phyloP scores from a whole-genome alignment of 1,284 basidiomycete genomes.

The Moesziomyces globuligerus region DNA sequence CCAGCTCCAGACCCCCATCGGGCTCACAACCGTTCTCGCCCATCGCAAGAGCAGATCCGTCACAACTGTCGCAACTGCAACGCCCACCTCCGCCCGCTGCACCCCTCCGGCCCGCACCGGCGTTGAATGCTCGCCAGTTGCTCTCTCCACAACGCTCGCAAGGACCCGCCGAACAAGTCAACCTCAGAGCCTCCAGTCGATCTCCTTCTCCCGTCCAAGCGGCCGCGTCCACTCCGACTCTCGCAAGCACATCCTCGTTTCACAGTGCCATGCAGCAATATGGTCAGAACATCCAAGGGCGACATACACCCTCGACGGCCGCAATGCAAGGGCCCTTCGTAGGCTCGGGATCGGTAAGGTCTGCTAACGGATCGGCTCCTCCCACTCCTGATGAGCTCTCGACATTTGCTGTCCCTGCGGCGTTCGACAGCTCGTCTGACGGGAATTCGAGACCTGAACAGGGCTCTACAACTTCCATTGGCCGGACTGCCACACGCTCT shows the following conservation, averaged over 20 bases:
- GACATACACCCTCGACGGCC: too few relatives aligned
- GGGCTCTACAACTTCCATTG: conserved; percentile 20
- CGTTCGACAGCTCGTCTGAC: conserved; percentile 1
- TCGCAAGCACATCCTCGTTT: neutral
- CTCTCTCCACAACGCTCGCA: conserved; percentile 30
- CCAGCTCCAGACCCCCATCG: conserved; percentile 2
- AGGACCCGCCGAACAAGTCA: conserved; percentile 12
- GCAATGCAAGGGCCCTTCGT: too few relatives aligned
- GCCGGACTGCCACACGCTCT: conserved; percentile 14
- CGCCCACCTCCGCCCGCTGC: conserved; percentile 17
- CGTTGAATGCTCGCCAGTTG: conserved; percentile 11
- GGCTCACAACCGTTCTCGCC: conserved; percentile 17
- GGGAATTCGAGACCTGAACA: conserved; percentile 5
- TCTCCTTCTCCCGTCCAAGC: conserved; percentile 5
- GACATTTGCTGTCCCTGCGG: too few relatives aligned
- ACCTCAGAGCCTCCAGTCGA: conserved; percentile 1
- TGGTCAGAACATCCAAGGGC: too few relatives aligned
- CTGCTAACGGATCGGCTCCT: too few relatives aligned
- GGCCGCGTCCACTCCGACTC: conserved; percentile 10
- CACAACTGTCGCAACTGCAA: conserved; percentile 15
- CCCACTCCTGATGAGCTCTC: too few relatives aligned
- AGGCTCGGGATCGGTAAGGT: too few relatives aligned
- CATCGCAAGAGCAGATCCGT: conserved; percentile 19
- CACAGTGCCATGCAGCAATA: neutral
- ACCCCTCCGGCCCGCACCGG: conserved; percentile 11